phyloP scores from a whole-genome alignment of 352 stramenopile genomes.

The Pythium phragmitis region DNA sequence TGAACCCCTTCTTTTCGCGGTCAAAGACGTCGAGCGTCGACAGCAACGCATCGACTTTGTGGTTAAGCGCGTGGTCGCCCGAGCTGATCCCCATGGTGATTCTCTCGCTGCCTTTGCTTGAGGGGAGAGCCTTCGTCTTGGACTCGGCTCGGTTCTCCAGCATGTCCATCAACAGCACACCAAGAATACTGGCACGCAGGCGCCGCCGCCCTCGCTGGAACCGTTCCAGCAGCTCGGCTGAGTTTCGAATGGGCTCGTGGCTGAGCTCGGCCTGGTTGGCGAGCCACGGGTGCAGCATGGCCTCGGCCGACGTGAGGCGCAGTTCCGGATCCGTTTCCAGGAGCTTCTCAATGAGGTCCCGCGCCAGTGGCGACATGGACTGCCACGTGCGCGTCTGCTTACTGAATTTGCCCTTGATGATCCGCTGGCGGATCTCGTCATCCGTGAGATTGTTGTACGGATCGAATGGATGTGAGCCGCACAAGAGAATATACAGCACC shows the following conservation, averaged over 20 bases:
- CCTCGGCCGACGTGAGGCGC: constrained; percentile 63
- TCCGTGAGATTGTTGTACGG: constrained; percentile 85
- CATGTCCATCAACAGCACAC: constrained; percentile 64
- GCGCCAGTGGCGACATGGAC: constrained; percentile 55
- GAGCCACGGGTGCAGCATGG: constrained; percentile 74
- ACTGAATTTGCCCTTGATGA: constrained; percentile 76
- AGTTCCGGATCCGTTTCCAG: constrained; percentile 62
- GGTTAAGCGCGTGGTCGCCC: constrained; percentile 54
- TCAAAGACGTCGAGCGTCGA: constrained; percentile 78
- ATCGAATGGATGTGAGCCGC: constrained; percentile 81
- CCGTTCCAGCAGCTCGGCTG: constrained; percentile 67
- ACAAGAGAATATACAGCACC: constrained; percentile 85
- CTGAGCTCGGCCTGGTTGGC: constrained; percentile 53
- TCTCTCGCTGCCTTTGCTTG: background rate
- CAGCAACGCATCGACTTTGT: constrained; percentile 67
- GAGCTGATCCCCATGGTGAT: constrained; percentile 76
- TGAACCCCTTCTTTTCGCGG: constrained; percentile 78
- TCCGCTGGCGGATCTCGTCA: constrained; percentile 80
- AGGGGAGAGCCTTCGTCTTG: background rate
- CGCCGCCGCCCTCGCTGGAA: constrained; percentile 77
- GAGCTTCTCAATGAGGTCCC: constrained; percentile 74
- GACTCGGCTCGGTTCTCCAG: constrained; percentile 32
- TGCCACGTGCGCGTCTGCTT: constrained; percentile 73
- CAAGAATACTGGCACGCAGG: constrained; percentile 76
- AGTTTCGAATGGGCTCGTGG: constrained; percentile 58